Evolutionary conservation across 2,329 filamentous ascomycete species (phyloP).

Genomic region (Exophiala phaeomuriformis): DNA sequence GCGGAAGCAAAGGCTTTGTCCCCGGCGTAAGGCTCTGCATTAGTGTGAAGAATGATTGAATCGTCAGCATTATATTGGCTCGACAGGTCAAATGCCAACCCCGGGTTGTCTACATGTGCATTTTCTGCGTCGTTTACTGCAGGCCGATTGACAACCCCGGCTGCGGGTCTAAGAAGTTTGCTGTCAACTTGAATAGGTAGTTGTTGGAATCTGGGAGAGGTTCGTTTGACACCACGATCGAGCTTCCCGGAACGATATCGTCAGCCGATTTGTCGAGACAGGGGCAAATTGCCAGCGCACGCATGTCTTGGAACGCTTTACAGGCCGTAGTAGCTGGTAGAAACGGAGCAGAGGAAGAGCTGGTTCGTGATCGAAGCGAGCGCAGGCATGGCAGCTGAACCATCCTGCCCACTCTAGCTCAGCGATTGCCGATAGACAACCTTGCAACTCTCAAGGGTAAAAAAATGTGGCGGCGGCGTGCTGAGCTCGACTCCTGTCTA

Average conservation of each 20-base stretch:
- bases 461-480: no score
- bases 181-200: background rate
- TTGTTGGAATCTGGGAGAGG: background rate
- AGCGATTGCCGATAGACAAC: no score
- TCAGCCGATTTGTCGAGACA: no score
- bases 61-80: slow-evolving; percentile 2
- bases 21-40: slow-evolving; percentile 7
- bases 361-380: no score
- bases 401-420: no score
- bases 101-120: slow-evolving; percentile 13
- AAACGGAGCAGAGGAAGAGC: no score
- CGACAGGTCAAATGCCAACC: slow-evolving; percentile 10
- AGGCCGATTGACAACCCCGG: slow-evolving; percentile 7
- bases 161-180: background rate
- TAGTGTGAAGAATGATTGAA: slow-evolving; percentile 4
- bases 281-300: no score
- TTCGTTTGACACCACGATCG: background rate
- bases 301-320: no score
- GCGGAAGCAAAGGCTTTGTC: slow-evolving; percentile 2
- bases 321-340: no score
- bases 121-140: slow-evolving; percentile 3
- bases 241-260: background rate
- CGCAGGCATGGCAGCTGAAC: no score
- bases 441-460: no score
- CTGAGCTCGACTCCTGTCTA: no score